Base-by-base conservation (phyloP, 352 stramenopile genomes). In the Phytophthora constricta region DNA sequence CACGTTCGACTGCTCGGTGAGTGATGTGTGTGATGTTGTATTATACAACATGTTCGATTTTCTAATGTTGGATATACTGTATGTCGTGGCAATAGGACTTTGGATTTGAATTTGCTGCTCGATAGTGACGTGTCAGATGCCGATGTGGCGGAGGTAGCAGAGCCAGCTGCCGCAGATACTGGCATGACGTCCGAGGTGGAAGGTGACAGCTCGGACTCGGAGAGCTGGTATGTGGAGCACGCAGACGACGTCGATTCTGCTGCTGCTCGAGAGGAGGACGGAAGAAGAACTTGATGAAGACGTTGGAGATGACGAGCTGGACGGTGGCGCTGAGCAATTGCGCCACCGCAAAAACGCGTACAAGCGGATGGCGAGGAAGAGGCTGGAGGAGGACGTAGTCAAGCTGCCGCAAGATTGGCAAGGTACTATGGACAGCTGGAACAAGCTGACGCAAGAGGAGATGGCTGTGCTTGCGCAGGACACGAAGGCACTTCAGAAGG, bases 141-240 rank as follows among this genome's bases (percentile, higher is more conserved):
- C 7, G 31, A 37, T 37, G 31, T n/a, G n/a, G n/a, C n/a, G n/a
- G n/a, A 37, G 13, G 13, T 13, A 7, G 13, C 31, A 37, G 13
- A 37, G 7, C 7, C 13, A 11, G 31, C 7, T 7, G 7, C 31
- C 7, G 7, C 31, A 23, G 7, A 46, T 14, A 22, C 1, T 28
- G 55, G 17, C 42, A 52, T 62, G 54, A 51, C 37, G 10, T 62
- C 54, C 0, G 54, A 53, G 4, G 16, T 62, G 17, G 54, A 62
- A 37, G 54, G 26, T 3, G 42, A 46, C 14, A 34, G 54, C 42
- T 62, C 54, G 0, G 54, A 53, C 11, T 62, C 54, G 19, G 54
- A 51, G n/a, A 37, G 17, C 4, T 62, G 42, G 53, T 50, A 46
- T 14, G 17, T 46, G 5, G 17, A 20, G 39, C 5, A 7, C 7